Evolutionary conservation across 495 filamentous ascomycete genomes (phyloP).

Genomic region (Terfezia boudieri): DNA sequence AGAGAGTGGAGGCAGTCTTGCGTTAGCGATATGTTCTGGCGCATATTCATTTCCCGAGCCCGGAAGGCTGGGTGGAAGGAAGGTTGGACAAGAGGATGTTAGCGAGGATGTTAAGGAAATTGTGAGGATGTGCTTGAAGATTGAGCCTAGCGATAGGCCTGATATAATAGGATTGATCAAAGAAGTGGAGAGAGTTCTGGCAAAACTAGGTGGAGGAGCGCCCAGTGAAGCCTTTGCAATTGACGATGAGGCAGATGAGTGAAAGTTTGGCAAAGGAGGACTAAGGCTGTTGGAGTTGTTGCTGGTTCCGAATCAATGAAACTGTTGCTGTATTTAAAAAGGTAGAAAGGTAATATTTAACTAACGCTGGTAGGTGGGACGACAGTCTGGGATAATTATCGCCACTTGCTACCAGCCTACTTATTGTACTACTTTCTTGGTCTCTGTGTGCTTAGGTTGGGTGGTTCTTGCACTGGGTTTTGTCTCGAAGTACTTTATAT

Average conservation of each 20-base stretch:
- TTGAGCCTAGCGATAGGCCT: slow-evolving; percentile 81
- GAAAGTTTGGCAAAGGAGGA: not conserved
- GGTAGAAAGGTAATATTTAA: no score
- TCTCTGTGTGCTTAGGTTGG: no score
- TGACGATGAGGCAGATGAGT: slow-evolving; percentile 34
- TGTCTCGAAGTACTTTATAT: no score
- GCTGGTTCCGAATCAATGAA: no score
- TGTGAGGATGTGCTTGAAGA: slow-evolving; percentile 65
- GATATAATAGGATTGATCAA: slow-evolving; percentile 75
- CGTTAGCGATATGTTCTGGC: slow-evolving; percentile 16
- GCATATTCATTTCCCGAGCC: slow-evolving; percentile 10
- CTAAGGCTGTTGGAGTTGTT: no score
- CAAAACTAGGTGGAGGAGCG: slow-evolving; percentile 30
- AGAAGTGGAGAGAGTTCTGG: slow-evolving; percentile 54
- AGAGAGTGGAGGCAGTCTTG: slow-evolving; percentile 77
- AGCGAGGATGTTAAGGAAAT: slow-evolving; percentile 63
- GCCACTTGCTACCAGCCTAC: no score
- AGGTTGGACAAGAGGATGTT: slow-evolving; percentile 37
- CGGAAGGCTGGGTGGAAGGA: slow-evolving; percentile 27
- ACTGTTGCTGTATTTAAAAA: no score
- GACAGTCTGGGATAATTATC: no score
- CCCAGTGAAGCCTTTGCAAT: not conserved
- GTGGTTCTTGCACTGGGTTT: no score
- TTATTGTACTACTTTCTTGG: no score
- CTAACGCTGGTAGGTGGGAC: no score